These are phyloP conservation scores for Glutinoglossum americanum DNA, from an alignment of 495 filamentous ascomycete genomes.

Conservation along the genomic window DNA sequence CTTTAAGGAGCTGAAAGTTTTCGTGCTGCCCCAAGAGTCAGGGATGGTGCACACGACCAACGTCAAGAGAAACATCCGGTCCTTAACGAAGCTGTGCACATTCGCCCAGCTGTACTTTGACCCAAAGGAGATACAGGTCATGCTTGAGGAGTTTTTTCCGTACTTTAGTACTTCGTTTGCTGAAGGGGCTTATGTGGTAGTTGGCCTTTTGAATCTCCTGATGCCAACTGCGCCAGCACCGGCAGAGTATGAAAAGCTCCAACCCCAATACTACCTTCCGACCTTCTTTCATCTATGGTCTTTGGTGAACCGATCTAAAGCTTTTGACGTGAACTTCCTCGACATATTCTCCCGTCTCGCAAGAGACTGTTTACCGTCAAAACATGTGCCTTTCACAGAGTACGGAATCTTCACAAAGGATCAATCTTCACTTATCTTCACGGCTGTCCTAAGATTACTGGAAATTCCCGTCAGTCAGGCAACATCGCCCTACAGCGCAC, in stretches of 20 bases:
- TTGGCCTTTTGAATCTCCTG: constrained; percentile 63
- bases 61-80: constrained; percentile 45
- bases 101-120: constrained; percentile 88
- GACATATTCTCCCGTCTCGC: constrained; percentile 77
- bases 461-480: constrained; percentile 96
- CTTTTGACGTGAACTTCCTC: constrained; percentile 67
- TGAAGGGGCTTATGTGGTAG: constrained; percentile 71
- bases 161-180: constrained; percentile 87
- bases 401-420: constrained; percentile 83
- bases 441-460: constrained; percentile 65
- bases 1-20: constrained; percentile 71
- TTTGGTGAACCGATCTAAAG: constrained; percentile 69
- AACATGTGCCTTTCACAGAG: constrained; percentile 61
- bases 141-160: constrained; percentile 89
- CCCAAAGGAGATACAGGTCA: constrained; percentile 58
- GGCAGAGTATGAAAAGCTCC: constrained; percentile 42
- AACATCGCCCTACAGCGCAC: constrained; percentile 66
- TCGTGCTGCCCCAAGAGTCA: constrained; percentile 69
- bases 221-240: constrained; percentile 69
- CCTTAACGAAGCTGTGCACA: constrained; percentile 66
- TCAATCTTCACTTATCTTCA: constrained; percentile 84
- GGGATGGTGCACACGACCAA: constrained; percentile 40
- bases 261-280: constrained; percentile 68
- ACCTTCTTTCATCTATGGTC: constrained; percentile 95
- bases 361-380: constrained; percentile 52